phyloP scores from a whole-genome alignment of 495 filamentous ascomycete genomes.

The Penicillium canescens region DNA sequence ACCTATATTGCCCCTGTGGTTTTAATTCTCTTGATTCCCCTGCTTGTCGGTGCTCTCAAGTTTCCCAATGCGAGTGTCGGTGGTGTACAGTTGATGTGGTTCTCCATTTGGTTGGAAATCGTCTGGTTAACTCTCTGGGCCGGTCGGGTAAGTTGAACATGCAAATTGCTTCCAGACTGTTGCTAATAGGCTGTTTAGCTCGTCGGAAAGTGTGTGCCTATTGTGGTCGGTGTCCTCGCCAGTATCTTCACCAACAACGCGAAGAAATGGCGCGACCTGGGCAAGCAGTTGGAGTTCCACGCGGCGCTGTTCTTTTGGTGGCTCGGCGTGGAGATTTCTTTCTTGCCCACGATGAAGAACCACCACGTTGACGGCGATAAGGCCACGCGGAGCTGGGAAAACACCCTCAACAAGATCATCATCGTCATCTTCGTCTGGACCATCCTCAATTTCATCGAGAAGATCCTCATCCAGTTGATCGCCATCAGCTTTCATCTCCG shows the following conservation, averaged over 20 bases:
- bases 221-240: constrained; percentile 61
- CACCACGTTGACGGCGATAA: constrained; percentile 65
- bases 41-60: constrained; percentile 72
- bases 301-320: constrained; percentile 91
- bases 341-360: constrained; percentile 62
- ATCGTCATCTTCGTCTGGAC: constrained; percentile 78
- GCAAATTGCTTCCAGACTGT: too few species aligned
- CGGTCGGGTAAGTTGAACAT: constrained; percentile 54
- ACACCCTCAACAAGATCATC: constrained; percentile 82
- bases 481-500: constrained; percentile 89
- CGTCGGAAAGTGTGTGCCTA: constrained; percentile 72
- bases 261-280: constrained; percentile 94
- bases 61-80: constrained; percentile 69
- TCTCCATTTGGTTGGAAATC: constrained; percentile 91
- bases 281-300: constrained; percentile 81
- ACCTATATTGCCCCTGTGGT: constrained; percentile 81
- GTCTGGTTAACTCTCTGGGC: constrained; percentile 93
- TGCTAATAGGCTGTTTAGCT: constrained; percentile 45
- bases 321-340: constrained; percentile 73
- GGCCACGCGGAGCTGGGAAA: constrained; percentile 67
- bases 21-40: constrained; percentile 73
- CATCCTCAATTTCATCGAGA: constrained; percentile 82
- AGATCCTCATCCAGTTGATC: constrained; percentile 93
- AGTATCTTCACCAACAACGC: constrained; percentile 82
- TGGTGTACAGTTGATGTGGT: constrained; percentile 81